Conservation (phyloP, 306 rosid genomes). For the Alnus glutinosa region DNA sequence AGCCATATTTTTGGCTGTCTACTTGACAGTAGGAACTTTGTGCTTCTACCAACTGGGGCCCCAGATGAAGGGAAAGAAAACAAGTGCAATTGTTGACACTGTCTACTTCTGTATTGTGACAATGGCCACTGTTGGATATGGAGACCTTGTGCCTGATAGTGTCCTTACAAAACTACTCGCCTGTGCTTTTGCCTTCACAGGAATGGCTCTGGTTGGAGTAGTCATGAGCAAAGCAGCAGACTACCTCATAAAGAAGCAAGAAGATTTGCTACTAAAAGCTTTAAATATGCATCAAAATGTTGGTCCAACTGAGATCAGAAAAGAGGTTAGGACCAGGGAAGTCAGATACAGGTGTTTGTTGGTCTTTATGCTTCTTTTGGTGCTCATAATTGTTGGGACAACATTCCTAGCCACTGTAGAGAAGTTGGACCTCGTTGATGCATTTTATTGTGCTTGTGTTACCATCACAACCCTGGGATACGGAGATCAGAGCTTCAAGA, state of each 20-base stretch:
- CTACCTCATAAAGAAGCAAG: constrained; percentile 50
- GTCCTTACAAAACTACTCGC: constrained; percentile 42
- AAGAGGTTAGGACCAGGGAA: constrained; percentile 30
- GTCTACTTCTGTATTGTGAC: constrained; percentile 52
- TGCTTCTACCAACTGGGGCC: constrained; percentile 43
- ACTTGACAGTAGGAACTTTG: constrained; percentile 41
- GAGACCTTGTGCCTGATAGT: constrained; percentile 48
- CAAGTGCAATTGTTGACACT: constrained; percentile 44
- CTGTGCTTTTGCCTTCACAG: constrained; percentile 52
- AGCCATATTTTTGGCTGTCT: constrained; percentile 26
- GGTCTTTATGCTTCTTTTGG: constrained; percentile 32
- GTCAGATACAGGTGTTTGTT: constrained; percentile 41
- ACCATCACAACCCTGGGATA: constrained; percentile 55
- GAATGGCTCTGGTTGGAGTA: constrained; percentile 44
- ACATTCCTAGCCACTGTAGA: constrained; percentile 35
- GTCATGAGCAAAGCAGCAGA: constrained; percentile 46
- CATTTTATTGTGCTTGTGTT: constrained; percentile 57
- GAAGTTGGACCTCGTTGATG: constrained; percentile 42
- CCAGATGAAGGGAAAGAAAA: constrained; percentile 48
- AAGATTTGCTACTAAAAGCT: constrained; percentile 33
- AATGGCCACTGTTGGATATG: constrained; percentile 62
- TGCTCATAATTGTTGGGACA: constrained; percentile 41
- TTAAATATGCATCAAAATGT: constrained; percentile 20
- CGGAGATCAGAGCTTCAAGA: constrained; percentile 87
- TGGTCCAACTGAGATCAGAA: background rate